phyloP scores from a whole-genome alignment of 441 rosid genomes.

The Populus hybrid region DNA sequence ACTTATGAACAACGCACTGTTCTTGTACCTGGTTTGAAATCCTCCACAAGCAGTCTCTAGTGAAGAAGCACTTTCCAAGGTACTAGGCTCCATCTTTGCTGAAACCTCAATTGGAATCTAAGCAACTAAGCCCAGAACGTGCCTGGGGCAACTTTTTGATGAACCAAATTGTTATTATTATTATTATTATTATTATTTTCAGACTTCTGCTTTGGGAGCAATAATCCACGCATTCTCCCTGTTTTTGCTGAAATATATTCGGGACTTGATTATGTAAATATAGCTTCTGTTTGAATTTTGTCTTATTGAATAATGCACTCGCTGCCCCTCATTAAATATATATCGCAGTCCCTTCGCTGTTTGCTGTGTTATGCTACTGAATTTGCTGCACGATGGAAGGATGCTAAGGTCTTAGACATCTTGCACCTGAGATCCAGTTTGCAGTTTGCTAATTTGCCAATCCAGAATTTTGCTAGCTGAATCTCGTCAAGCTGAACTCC shows the following conservation, averaged over 20 bases:
- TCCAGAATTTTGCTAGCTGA: neutral
- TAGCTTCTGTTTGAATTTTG: constrained; percentile 1
- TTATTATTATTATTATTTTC: neutral
- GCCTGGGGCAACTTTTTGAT: constrained; percentile 17
- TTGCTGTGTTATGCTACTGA: neutral
- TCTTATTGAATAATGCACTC: neutral
- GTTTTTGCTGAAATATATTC: neutral
- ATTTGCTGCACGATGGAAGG: neutral
- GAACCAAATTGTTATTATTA: constrained; percentile 12
- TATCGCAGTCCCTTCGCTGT: neutral
- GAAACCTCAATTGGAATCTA: constrained; percentile 20
- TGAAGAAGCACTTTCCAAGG: constrained; percentile 8
- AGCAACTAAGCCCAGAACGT: constrained; percentile 3
- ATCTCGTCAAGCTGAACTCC: neutral
- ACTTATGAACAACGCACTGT: constrained; percentile 17
- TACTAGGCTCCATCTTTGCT: constrained; percentile 4
- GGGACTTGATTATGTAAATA: neutral
- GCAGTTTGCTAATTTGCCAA: neutral
- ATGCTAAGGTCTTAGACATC: neutral
- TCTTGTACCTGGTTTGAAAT: constrained; percentile 22
- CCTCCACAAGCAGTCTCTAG: constrained; percentile 9
- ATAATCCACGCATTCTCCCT: neutral
- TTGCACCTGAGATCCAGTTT: neutral
- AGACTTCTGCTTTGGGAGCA: neutral
- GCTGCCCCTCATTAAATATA: neutral